Conservation (phyloP, 768 basidiomycete species). For the Pleurotus eryngii region DNA sequence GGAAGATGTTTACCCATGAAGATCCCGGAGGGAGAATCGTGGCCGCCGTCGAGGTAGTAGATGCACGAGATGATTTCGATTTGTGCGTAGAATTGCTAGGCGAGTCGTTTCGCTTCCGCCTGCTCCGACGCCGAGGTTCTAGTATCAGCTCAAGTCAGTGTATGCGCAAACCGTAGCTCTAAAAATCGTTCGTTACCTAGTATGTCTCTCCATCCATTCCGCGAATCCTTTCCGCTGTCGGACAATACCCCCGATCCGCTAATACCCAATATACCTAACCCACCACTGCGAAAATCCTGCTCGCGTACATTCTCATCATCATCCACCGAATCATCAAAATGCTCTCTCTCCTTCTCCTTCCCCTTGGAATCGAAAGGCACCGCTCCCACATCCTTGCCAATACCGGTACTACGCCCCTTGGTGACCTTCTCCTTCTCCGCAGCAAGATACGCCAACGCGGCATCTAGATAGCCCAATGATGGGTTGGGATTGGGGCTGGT, state of each 20-base stretch:
- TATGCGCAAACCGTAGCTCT: not conserved
- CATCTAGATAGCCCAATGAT: constrained; percentile 70
- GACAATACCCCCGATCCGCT: not conserved
- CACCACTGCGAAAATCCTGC: constrained; percentile 8
- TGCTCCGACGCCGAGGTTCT: constrained; percentile 34
- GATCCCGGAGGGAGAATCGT: not conserved
- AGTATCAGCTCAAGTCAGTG: constrained; percentile 7
- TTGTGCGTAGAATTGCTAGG: not conserved
- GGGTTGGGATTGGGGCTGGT: constrained; percentile 38
- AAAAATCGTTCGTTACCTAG: constrained; percentile 30
- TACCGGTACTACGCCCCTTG: constrained; percentile 35
- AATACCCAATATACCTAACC: not conserved
- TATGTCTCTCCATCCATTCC: constrained; percentile 30
- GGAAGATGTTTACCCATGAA: not conserved
- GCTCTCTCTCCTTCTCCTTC: not conserved
- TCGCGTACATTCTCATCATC: not conserved
- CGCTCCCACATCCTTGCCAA: constrained; percentile 22
- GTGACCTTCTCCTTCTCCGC: constrained; percentile 61
- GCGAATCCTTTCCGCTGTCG: not conserved
- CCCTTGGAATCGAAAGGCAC: constrained; percentile 7
- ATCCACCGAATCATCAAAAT: not conserved
- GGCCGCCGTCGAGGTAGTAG: constrained; percentile 9
- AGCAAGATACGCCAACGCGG: constrained; percentile 72
- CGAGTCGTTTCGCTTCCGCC: constrained; percentile 29
- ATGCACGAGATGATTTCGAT: constrained; percentile 15